A percentile compares a stretch with the other conserved stretches of the same genome.
Conservation (phyloP, 331 rosid genomes). For the Ulmus americana region DNA sequence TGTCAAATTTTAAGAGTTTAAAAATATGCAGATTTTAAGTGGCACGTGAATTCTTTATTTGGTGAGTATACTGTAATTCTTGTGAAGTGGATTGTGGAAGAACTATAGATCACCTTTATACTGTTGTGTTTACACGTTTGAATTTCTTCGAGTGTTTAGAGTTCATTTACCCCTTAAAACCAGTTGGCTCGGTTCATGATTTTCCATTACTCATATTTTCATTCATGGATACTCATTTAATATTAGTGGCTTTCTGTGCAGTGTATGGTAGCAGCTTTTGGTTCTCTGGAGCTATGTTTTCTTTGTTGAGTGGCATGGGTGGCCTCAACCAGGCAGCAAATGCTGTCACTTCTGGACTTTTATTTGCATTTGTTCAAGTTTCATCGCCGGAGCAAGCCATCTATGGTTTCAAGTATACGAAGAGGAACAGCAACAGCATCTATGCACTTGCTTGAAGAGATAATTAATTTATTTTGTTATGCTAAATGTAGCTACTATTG, state of each 20-base stretch:
- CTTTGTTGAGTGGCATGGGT: conserved; percentile 90
- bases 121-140: not conserved
- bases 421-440: too few species aligned
- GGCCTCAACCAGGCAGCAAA: conserved; percentile 78
- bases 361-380: conserved; percentile 95
- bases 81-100: not conserved
- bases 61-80: not conserved
- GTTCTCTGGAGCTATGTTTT: conserved; percentile 89
- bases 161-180: not conserved
- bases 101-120: not conserved
- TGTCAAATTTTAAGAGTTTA: not conserved
- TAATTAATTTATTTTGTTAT: too few species aligned
- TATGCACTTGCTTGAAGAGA: too few species aligned
- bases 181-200: not conserved
- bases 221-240: conserved; percentile 13
- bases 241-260: conserved; percentile 28
- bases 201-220: conserved; percentile 7
- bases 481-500: too few species aligned
- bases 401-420: too few species aligned
- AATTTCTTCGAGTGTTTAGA: not conserved
- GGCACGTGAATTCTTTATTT: not conserved
- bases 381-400: too few species aligned
- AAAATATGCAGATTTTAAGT: not conserved
- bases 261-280: conserved; percentile 98
- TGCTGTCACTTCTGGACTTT: conserved; percentile 80